Evolutionary conservation across 2,329 filamentous ascomycete genomes (phyloP).

Genomic region (Diaporthe longicolla): DNA sequence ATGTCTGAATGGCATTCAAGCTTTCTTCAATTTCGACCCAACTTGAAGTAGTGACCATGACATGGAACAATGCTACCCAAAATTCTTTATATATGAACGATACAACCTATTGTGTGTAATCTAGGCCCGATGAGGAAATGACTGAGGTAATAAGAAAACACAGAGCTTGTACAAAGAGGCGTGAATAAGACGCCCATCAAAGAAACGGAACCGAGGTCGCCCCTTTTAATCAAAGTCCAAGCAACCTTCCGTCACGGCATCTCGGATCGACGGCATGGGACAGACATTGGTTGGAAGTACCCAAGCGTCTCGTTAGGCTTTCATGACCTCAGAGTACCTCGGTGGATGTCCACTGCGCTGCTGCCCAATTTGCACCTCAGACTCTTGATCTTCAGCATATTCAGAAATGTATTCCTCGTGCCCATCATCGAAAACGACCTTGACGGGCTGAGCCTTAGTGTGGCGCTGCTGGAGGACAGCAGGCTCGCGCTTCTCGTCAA

Average conservation of each 20-base stretch:
- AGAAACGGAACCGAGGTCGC: background rate
- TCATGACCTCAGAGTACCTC: slow-evolving; percentile 34
- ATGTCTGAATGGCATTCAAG: background rate
- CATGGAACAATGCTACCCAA: background rate
- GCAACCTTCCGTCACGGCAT: background rate
- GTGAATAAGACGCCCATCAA: background rate
- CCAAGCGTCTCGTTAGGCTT: background rate
- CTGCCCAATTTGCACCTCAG: background rate
- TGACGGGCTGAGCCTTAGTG: background rate
- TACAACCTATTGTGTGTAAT: background rate
- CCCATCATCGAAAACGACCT: slow-evolving; percentile 12
- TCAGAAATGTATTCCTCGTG: slow-evolving; percentile 9
- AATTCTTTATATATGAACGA: background rate
- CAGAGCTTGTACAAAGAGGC: background rate
- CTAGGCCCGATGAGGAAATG: background rate
- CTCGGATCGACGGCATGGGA: background rate
- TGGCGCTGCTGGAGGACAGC: background rate
- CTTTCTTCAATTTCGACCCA: background rate
- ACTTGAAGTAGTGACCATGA: no score
- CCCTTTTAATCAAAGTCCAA: background rate
- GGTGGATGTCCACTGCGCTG: slow-evolving; percentile 2
- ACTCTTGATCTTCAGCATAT: background rate
- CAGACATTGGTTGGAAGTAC: background rate
- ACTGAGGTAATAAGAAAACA: background rate
- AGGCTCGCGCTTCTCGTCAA: slow-evolving; percentile 4